phyloP scores from a whole-genome alignment of 2,329 filamentous ascomycete genomes.

The Magnaporthiopsis incrustans region DNA sequence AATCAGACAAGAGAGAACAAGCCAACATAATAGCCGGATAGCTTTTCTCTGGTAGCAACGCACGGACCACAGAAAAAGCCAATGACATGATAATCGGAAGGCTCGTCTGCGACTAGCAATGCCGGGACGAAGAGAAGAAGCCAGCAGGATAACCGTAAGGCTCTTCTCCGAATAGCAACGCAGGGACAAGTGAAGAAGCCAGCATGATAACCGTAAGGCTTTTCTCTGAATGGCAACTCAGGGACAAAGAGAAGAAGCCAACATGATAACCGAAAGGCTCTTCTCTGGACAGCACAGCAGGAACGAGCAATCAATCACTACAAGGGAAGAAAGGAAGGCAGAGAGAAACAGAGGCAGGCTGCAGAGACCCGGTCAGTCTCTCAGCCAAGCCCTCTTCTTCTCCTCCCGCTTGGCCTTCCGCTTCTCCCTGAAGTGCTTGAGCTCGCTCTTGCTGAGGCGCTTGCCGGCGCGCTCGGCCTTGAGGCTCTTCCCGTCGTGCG shows the following conservation, averaged over 20 bases:
- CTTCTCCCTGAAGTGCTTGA: constrained; percentile 90
- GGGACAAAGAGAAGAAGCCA: not conserved
- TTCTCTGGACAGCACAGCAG: not conserved
- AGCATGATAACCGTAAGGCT: no score
- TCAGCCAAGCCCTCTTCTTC: constrained; percentile 84
- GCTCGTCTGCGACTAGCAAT: not conserved
- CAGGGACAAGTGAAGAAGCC: no score
- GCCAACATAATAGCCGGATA: not conserved
- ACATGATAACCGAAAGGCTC: not conserved
- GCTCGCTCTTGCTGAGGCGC: constrained; percentile 74
- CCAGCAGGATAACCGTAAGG: no score
- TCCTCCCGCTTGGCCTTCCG: constrained; percentile 84
- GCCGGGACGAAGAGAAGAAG: no score
- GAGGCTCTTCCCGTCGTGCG: constrained; percentile 80
- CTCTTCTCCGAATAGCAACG: no score
- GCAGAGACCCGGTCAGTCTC: constrained; percentile 51
- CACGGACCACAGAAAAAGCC: not conserved
- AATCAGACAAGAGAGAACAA: not conserved
- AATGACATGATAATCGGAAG: not conserved
- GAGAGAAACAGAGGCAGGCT: not conserved
- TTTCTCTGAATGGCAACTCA: no score
- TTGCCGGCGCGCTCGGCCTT: constrained; percentile 84
- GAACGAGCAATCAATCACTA: no score
- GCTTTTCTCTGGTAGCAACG: not conserved
- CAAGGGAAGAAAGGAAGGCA: not conserved